phyloP scores from a whole-genome alignment of 768 basidiomycete species.

The Nidularia sp. region DNA sequence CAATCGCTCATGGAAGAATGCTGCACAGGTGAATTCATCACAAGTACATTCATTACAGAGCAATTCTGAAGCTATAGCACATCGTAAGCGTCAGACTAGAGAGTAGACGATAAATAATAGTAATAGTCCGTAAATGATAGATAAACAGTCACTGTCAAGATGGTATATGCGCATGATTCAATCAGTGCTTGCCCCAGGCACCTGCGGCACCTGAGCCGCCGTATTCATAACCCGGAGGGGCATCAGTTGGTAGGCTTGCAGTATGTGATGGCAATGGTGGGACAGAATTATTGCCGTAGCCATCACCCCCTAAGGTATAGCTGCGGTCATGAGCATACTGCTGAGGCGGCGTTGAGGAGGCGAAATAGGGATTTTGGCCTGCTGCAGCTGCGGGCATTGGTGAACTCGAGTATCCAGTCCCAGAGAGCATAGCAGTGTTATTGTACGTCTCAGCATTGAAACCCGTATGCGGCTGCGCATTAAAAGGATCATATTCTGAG shows the following conservation, averaged over 20 bases:
- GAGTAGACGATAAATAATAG: no score
- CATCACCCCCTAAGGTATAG: conserved; percentile 54
- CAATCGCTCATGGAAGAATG: not conserved
- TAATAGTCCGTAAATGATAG: no score
- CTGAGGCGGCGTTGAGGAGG: conserved; percentile 15
- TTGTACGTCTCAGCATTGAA: conserved; percentile 36
- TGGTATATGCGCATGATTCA: no score
- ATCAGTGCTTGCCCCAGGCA: conserved; percentile 42
- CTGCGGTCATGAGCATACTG: conserved; percentile 36
- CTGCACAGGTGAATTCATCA: not conserved
- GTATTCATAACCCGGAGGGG: conserved; percentile 65
- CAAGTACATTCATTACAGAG: no score
- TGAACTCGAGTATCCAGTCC: not conserved
- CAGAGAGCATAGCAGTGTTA: conserved; percentile 12
- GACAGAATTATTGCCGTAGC: conserved; percentile 46
- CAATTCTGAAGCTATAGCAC: no score
- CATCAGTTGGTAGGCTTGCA: conserved; percentile 35
- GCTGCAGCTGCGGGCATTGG: not conserved
- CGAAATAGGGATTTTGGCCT: conserved; percentile 17
- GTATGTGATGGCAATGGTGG: conserved; percentile 32
- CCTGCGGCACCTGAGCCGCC: conserved; percentile 43
- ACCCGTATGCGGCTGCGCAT: conserved; percentile 20
- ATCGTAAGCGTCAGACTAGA: no score
- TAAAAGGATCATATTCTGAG: conserved; percentile 50
- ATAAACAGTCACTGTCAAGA: no score